Evolutionary conservation across 352 stramenopile species (phyloP).

Genomic region (Globisporangium megalacanthum): DNA sequence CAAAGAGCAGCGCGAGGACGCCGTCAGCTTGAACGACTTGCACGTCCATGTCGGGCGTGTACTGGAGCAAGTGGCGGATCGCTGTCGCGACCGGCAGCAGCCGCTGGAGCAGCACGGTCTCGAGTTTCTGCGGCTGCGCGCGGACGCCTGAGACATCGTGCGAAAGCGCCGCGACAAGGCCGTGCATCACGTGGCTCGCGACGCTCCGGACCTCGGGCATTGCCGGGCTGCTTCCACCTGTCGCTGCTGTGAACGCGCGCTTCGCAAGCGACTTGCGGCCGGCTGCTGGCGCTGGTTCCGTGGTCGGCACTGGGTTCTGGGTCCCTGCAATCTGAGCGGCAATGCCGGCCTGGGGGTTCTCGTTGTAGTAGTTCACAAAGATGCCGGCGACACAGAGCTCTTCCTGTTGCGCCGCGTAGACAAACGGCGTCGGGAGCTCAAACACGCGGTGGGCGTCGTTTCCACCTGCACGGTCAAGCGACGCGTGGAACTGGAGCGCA

Average conservation of each 20-base stretch:
- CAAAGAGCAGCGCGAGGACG: constrained; percentile 61
- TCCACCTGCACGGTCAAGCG: constrained; percentile 36
- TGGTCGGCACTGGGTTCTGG: constrained; percentile 26
- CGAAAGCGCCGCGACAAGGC: constrained; percentile 57
- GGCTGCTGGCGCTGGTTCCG: constrained; percentile 5
- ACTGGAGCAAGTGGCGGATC: constrained; percentile 78
- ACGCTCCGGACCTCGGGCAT: constrained; percentile 46
- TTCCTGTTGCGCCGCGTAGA: constrained; percentile 79
- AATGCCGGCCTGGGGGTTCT: constrained; percentile 71
- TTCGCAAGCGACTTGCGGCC: constrained; percentile 11
- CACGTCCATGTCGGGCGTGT: constrained; percentile 77
- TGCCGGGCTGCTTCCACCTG: constrained; percentile 11
- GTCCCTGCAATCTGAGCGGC: constrained; percentile 72
- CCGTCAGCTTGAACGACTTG: constrained; percentile 76
- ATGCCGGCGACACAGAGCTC: constrained; percentile 82
- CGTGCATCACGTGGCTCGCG: constrained; percentile 66
- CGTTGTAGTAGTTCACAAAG: constrained; percentile 89
- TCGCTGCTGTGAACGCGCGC: constrained; percentile 16
- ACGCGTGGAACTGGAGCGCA: constrained; percentile 69
- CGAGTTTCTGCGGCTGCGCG: constrained; percentile 57
- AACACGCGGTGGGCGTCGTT: constrained; percentile 68
- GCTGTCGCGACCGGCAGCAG: constrained; percentile 74
- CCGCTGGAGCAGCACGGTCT: constrained; percentile 61
- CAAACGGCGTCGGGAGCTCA: constrained; percentile 64
- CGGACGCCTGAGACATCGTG: constrained; percentile 71